Evolutionary conservation across 805 yeast genomes (phyloP), one percentile per base, ranked within the genome.

Genomic region (Osmozyma mogii): DNA sequence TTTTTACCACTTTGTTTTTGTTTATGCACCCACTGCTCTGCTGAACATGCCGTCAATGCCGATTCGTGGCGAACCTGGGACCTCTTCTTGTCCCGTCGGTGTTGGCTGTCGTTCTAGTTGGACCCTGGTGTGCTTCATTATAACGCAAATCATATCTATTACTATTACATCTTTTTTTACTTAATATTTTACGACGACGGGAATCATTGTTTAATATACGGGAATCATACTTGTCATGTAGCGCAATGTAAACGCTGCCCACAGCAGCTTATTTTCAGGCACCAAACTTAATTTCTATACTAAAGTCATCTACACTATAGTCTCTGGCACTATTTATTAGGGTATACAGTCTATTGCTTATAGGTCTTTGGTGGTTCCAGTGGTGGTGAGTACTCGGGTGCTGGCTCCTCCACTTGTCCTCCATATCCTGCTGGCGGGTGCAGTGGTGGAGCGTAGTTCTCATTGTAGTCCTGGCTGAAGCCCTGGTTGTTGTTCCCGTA

Each of bases 121-220:
- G n/a, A n/a, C n/a, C n/a, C n/a, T n/a, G n/a, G n/a, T n/a, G n/a
- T n/a, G n/a, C n/a, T n/a, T n/a, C n/a, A n/a, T n/a, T n/a, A n/a
- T n/a, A n/a, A n/a, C n/a, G n/a, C n/a, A n/a, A n/a, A n/a, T n/a
- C n/a, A n/a, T n/a, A n/a, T n/a, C n/a, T n/a, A n/a, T n/a, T n/a
- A n/a, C n/a, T n/a, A n/a, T n/a, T n/a, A n/a, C n/a, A n/a, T n/a
- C n/a, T 36, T 37, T 37, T 38, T 36, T 20, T 34, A 32, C 26
- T 24, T 22, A n/a, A n/a, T n/a, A n/a, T 25, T 29, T 34, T 37
- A 25, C 32, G 27, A 40, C 30, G 46, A 42, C 46, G 46, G 46
- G 44, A 42, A 40, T 38, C 41, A 34, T 41, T 35, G 31, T 40
- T 34, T 36, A 41, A 31, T 29, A 24, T 31, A 40, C 39, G 46